Evolutionary conservation across 2,329 filamentous ascomycete species (phyloP).

Genomic region (Colletotrichum lindemuthianum): DNA sequence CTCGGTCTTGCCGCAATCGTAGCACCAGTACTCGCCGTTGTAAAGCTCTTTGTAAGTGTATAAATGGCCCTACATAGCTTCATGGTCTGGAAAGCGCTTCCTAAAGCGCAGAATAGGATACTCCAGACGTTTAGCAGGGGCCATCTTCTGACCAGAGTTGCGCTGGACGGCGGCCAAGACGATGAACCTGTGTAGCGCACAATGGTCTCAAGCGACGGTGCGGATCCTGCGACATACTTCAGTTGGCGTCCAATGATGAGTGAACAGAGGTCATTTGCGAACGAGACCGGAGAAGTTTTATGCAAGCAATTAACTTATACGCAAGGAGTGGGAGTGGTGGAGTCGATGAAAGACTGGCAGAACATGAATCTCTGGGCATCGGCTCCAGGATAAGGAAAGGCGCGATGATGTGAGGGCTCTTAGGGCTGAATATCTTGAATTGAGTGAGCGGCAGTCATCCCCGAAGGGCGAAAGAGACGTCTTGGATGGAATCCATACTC

Average conservation of each 20-base stretch:
- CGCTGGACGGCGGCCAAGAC: slow-evolving; percentile 66
- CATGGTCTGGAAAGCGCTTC: slow-evolving; percentile 60
- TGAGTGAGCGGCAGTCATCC: slow-evolving; percentile 39
- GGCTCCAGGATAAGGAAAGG: slow-evolving; percentile 44
- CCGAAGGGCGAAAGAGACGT: slow-evolving; percentile 41
- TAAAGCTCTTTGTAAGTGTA: slow-evolving; percentile 58
- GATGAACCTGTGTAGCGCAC: slow-evolving; percentile 64
- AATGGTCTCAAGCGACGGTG: slow-evolving; percentile 58
- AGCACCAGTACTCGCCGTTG: slow-evolving; percentile 66
- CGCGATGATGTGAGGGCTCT: slow-evolving; percentile 46
- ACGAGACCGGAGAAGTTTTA: neutral
- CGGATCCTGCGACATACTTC: slow-evolving; percentile 50
- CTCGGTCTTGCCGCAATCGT: slow-evolving; percentile 63
- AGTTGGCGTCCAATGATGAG: neutral
- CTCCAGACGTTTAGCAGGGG: slow-evolving; percentile 57
- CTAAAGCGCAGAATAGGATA: slow-evolving; percentile 64
- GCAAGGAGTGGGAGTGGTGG: slow-evolving; percentile 42
- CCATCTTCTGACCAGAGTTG: slow-evolving; percentile 60
- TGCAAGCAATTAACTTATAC: slow-evolving; percentile 44
- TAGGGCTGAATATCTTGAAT: slow-evolving; percentile 44
- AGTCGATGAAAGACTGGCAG: slow-evolving; percentile 39
- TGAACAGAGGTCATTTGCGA: neutral
- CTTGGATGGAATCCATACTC: slow-evolving; percentile 44
- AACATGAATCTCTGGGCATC: slow-evolving; percentile 44
- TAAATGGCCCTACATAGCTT: slow-evolving; percentile 64